Evolutionary conservation across 257 asterid genomes (phyloP).

Genomic region (Nicotiana noctiflora): DNA sequence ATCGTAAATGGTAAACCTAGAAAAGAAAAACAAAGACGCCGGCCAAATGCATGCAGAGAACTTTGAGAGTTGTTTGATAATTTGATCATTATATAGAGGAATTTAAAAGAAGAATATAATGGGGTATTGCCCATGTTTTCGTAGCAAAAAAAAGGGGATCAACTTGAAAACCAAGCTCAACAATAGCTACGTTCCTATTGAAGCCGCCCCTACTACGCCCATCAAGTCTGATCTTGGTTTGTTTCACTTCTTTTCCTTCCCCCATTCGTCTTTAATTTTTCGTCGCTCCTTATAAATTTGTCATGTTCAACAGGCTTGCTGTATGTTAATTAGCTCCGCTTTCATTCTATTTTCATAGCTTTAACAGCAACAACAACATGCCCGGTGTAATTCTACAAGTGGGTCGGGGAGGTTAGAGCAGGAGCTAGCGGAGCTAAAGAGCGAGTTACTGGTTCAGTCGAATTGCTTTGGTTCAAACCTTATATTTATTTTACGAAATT

Average conservation of each 20-base stretch:
- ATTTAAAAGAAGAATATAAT: not conserved
- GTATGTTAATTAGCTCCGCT: no score
- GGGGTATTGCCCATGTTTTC: slow-evolving; percentile 20
- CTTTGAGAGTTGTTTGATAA: not conserved
- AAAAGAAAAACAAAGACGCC: not conserved
- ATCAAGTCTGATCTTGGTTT: not conserved
- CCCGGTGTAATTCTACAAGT: no score
- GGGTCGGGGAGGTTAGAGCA: no score
- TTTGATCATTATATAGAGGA: no score
- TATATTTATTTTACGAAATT: no score
- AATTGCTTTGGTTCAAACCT: no score
- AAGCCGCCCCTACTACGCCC: not conserved
- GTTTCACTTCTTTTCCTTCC: not conserved
- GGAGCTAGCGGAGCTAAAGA: no score
- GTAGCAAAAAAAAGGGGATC: not conserved
- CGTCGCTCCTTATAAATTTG: not conserved
- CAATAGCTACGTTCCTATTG: not conserved
- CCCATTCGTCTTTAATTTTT: no score
- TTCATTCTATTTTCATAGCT: not conserved
- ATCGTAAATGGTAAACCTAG: not conserved
- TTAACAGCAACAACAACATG: no score
- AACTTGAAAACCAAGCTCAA: not conserved
- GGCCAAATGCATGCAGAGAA: not conserved
- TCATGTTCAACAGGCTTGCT: not conserved
- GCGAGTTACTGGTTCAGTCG: no score